Conservation (phyloP, 768 basidiomycete genomes). For the Boletus rubescentipes region DNA sequence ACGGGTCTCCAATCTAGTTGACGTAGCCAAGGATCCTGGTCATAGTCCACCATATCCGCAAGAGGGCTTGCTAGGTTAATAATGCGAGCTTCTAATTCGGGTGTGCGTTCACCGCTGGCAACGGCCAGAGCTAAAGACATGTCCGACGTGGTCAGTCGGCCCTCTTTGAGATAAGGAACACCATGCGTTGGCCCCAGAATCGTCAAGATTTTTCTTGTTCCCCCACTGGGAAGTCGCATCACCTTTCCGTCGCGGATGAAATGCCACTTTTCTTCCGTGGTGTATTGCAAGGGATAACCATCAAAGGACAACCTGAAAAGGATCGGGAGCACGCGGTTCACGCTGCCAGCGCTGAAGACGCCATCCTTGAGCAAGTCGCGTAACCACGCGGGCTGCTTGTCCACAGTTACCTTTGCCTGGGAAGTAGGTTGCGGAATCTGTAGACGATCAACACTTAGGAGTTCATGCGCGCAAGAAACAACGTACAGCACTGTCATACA, state of each 20-base stretch:
- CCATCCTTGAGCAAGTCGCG: conserved; percentile 43
- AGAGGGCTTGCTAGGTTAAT: conserved; percentile 41
- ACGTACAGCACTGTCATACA: conserved; percentile 34
- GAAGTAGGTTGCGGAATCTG: conserved; percentile 6
- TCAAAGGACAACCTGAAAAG: conserved; percentile 65
- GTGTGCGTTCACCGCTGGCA: conserved; percentile 41
- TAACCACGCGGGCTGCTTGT: conserved; percentile 56
- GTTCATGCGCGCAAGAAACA: neutral
- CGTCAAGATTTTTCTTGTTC: conserved; percentile 40
- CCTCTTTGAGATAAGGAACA: conserved; percentile 42
- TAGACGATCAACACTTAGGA: neutral
- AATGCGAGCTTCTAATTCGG: conserved; percentile 36
- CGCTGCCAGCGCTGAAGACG: conserved; percentile 38
- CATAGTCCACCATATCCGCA: conserved; percentile 20
- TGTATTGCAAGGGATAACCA: conserved; percentile 57
- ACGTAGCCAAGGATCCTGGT: conserved; percentile 53
- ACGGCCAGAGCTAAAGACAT: conserved; percentile 46
- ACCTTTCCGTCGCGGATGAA: conserved; percentile 38
- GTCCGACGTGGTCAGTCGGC: conserved; percentile 42
- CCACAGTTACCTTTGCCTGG: neutral
- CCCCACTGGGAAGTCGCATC: conserved; percentile 43
- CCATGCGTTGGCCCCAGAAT: conserved; percentile 51
- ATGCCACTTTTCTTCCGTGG: conserved; percentile 66
- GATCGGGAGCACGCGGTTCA: conserved; percentile 58
- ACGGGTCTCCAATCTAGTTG: conserved; percentile 69